phyloP scores from a whole-genome alignment of 495 filamentous ascomycete species.

The Tetracladium marchalianum region DNA sequence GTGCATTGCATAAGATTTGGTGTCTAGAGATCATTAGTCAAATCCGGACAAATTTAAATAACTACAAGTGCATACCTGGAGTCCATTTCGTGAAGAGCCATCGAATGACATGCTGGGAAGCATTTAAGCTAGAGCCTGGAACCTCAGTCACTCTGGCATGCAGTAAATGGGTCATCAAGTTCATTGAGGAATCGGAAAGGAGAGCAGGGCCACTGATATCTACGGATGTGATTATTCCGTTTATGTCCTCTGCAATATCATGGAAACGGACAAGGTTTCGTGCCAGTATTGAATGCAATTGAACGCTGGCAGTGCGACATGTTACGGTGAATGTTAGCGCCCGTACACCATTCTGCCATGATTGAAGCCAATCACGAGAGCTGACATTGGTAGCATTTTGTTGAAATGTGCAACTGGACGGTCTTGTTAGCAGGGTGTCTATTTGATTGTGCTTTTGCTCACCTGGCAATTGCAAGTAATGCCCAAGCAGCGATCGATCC shows the following conservation, averaged over 20 bases:
- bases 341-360: slow-evolving; percentile 66
- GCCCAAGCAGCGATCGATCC: slow-evolving; percentile 12
- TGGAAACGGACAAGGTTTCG: slow-evolving; percentile 52
- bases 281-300: slow-evolving; percentile 59
- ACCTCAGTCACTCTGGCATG: slow-evolving; percentile 50
- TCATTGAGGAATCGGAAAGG: slow-evolving; percentile 70
- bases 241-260: slow-evolving; percentile 49
- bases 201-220: slow-evolving; percentile 73
- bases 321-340: slow-evolving; percentile 57
- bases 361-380: slow-evolving; percentile 49
- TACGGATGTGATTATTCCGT: slow-evolving; percentile 59
- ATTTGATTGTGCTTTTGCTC: not conserved
- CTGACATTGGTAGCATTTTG: slow-evolving; percentile 9
- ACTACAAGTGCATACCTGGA: slow-evolving; percentile 26
- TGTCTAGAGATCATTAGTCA: slow-evolving; percentile 7
- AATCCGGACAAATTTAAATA: not conserved
- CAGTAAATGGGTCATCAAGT: slow-evolving; percentile 57
- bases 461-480: slow-evolving; percentile 21
- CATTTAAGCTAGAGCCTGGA: slow-evolving; percentile 51
- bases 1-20: slow-evolving; percentile 12
- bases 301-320: slow-evolving; percentile 71
- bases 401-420: slow-evolving; percentile 38
- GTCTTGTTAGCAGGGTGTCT: not conserved
- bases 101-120: slow-evolving; percentile 58
- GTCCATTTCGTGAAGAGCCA: slow-evolving; percentile 79